Percentiles rank a stretch among this genome's conserved stretches.
Evolutionary conservation across 2,329 filamentous ascomycete genomes (phyloP).

Genomic region (Colletotrichum graminicola): DNA sequence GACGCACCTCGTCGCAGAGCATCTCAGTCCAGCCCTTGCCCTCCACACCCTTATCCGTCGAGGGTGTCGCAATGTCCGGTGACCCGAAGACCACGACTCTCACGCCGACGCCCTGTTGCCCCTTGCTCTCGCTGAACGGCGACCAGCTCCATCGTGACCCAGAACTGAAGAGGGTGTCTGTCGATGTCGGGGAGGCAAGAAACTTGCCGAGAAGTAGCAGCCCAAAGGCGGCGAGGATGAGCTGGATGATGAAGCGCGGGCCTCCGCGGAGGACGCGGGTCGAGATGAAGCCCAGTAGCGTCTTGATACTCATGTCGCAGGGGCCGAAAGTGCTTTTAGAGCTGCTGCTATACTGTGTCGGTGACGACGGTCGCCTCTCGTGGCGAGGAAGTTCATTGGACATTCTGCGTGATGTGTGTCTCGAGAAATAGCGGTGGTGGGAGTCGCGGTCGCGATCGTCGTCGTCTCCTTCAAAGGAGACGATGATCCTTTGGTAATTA

Average conservation of each 20-base stretch:
- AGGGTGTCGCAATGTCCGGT: slow-evolving; percentile 57
- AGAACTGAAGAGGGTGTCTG: slow-evolving; percentile 3
- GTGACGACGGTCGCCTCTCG: slow-evolving; percentile 30
- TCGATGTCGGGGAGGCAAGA: slow-evolving; percentile 40
- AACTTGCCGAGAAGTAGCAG: slow-evolving; percentile 48
- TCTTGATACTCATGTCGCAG: slow-evolving; percentile 44
- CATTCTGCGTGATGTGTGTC: slow-evolving; percentile 7
- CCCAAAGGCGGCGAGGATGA: slow-evolving; percentile 40
- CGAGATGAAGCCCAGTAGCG: slow-evolving; percentile 56
- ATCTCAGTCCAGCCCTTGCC: slow-evolving; percentile 60
- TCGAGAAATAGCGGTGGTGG: too few species aligned
- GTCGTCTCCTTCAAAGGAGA: neutral
- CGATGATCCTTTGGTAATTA: neutral
- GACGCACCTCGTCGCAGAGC: slow-evolving; percentile 61
- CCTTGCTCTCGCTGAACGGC: slow-evolving; percentile 29
- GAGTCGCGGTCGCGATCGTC: neutral
- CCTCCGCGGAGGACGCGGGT: slow-evolving; percentile 55
- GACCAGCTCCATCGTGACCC: slow-evolving; percentile 34
- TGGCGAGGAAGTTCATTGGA: slow-evolving; percentile 36
- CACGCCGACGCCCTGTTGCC: slow-evolving; percentile 48
- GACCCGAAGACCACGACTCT: slow-evolving; percentile 66
- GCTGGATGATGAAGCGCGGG: slow-evolving; percentile 48
- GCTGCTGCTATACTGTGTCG: slow-evolving; percentile 2
- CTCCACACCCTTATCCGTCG: slow-evolving; percentile 44
- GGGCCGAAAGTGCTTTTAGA: slow-evolving; percentile 6